These are phyloP conservation scores for Lindgomyces ingoldianus DNA, from an alignment of 495 filamentous ascomycete species.

Conservation along the genomic window DNA sequence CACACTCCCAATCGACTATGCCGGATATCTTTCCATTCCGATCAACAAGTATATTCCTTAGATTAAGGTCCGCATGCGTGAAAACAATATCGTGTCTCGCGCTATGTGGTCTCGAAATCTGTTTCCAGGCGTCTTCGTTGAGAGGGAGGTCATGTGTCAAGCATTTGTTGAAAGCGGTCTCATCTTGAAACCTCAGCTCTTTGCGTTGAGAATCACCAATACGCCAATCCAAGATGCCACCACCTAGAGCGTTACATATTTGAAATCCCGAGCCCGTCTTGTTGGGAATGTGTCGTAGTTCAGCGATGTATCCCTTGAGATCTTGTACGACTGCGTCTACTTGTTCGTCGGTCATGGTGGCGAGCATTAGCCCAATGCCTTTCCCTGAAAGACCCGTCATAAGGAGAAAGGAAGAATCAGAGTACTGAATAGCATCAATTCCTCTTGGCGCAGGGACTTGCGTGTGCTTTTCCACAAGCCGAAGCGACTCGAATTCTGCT, in stretches of 20 bases:
- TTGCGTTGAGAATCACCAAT: conserved; percentile 12
- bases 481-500: conserved; percentile 15
- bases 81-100: conserved; percentile 21
- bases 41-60: conserved; percentile 21
- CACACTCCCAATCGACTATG: conserved; percentile 22
- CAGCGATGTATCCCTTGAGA: conserved; percentile 12
- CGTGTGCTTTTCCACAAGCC: conserved; percentile 11
- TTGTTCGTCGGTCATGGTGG: conserved; percentile 17
- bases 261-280: conserved; percentile 13
- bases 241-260: conserved; percentile 17
- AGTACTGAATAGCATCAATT: conserved; percentile 13
- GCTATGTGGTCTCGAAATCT: conserved; percentile 9
- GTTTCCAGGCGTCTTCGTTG: conserved; percentile 11
- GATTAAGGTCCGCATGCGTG: conserved; percentile 22
- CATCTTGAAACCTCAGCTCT: conserved; percentile 15
- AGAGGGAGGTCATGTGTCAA: conserved; percentile 5
- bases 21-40: conserved; percentile 11
- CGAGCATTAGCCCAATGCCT: neutral
- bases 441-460: conserved; percentile 11
- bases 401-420: conserved; percentile 14
- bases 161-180: conserved; percentile 6
- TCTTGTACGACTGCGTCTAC: neutral
- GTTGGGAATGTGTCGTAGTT: conserved; percentile 18
- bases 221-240: conserved; percentile 17
- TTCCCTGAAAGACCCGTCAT: conserved; percentile 9